Evolutionary conservation across 2,329 filamentous ascomycete species (phyloP), one percentile per base, ranked within the genome.

Genomic region (Trichoderma sp.): DNA sequence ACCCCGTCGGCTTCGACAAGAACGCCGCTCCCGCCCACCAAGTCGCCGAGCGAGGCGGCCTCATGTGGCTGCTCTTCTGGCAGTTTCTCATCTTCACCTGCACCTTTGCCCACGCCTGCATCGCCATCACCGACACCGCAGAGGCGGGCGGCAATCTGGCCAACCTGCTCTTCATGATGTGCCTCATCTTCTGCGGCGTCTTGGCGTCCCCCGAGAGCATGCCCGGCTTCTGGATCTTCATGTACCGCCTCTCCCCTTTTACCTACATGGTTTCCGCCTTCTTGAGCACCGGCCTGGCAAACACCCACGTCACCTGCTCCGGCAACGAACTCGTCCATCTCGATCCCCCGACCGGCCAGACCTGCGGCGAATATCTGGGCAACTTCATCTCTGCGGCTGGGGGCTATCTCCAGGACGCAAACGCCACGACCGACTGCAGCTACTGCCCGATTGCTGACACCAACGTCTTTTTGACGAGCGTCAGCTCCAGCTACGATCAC

Each of bases 111-210:
- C 63, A 65, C n/a, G 63, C 63, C 35, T 65, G 63, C n/a, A 65
- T 65, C n/a, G 63, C 63, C 29, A 65, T 65, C 15, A 65, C 63
- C 2, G 63, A 65, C 27, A 65, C 63, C 8, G 63, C 63, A 15
- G 63, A 65, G 17, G 63, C 63, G 1, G 63, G 63, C 2, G 63
- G 63, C 4, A 65, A 65, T 1, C 53, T 65, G 17, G 63, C 63
- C 27, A 65, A 65, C 0, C 73, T 89, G 0, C 63, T 88, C 17
- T 78, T 89, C 67, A 82, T 84, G 73, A 75, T 87, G 54, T 80
- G 92, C 2, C 83, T 92, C 13, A 86, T 85, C 1, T 93, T 94
- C 80, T 93, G 90, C 72, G 91, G 91, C 70, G 89, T 93, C 2
- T 81, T 92, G 4, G 90, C 92, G 0, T 90, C 90, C 0, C 0